A percentile compares a stretch with the other conserved stretches of the same genome.
Evolutionary conservation across 768 basidiomycete genomes (phyloP).

Genomic region (Macrolepiota albuminosa): DNA sequence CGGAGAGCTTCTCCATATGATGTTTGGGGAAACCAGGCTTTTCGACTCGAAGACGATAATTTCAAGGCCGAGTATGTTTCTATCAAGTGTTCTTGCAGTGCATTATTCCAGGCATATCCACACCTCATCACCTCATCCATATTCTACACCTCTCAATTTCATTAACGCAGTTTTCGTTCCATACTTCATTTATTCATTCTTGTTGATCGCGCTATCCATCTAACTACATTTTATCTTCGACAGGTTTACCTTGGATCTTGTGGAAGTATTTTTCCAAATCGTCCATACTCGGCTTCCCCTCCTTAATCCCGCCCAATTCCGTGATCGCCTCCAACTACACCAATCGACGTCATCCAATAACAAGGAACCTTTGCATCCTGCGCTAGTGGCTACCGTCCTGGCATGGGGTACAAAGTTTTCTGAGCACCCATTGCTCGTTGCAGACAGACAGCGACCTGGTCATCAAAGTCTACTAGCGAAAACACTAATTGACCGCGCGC

Average conservation of each 20-base stretch:
- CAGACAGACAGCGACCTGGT: conserved; percentile 66
- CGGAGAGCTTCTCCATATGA: conserved; percentile 48
- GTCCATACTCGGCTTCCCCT: conserved; percentile 86
- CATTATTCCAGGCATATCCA: conserved; percentile 21
- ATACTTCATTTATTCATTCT: conserved; percentile 8
- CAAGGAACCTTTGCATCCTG: conserved; percentile 56
- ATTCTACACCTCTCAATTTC: conserved; percentile 19
- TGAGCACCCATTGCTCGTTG: conserved; percentile 79
- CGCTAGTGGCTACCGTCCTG: conserved; percentile 79
- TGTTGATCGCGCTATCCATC: conserved; percentile 12
- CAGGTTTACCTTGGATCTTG: conserved; percentile 89
- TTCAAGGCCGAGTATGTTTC: conserved; percentile 80
- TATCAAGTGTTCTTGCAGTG: conserved; percentile 21
- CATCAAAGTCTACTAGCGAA: conserved; percentile 77
- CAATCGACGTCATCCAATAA: conserved; percentile 25
- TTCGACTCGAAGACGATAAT: conserved; percentile 63
- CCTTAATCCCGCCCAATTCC: conserved; percentile 80
- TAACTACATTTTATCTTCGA: conserved; percentile 14
- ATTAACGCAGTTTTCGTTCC: conserved; percentile 14
- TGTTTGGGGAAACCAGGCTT: conserved; percentile 72
- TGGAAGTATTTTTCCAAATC: conserved; percentile 93
- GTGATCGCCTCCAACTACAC: conserved; percentile 56
- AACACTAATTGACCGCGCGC: conserved; percentile 71
- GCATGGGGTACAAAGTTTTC: conserved; percentile 95
- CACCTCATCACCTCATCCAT: conserved; percentile 12